Percentiles rank a stretch among this genome's conserved stretches.
Conservation (phyloP, 106 monocot genomes). For the Gastrodia elata region DNA sequence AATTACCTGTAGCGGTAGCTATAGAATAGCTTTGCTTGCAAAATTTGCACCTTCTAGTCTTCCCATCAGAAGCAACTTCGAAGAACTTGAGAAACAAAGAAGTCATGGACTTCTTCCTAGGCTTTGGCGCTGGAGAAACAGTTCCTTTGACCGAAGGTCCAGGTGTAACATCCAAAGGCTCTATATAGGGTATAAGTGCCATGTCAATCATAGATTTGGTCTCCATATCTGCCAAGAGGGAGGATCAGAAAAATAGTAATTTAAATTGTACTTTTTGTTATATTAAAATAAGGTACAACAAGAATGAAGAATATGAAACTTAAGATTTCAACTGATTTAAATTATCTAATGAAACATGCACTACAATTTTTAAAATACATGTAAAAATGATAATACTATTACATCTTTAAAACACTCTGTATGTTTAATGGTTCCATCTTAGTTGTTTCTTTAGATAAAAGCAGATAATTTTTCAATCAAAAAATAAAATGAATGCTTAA, state of each 20-base stretch:
- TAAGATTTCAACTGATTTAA: not conserved
- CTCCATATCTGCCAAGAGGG: slow-evolving; percentile 31
- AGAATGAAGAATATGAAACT: not conserved
- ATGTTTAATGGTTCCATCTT: not conserved
- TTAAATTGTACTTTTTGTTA: no score
- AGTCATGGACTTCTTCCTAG: slow-evolving; percentile 78
- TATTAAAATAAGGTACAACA: not conserved
- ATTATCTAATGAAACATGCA: not conserved
- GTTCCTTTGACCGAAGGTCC: slow-evolving; percentile 43
- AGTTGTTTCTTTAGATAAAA: not conserved
- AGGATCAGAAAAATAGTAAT: not conserved
- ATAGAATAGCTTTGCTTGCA: slow-evolving; percentile 94
- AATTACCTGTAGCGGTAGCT: slow-evolving; percentile 76
- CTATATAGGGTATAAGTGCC: slow-evolving; percentile 38
- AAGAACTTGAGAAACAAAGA: slow-evolving; percentile 85
- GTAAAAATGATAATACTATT: not conserved
- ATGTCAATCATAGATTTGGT: slow-evolving; percentile 46
- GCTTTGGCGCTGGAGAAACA: slow-evolving; percentile 19
- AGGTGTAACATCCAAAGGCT: slow-evolving; percentile 21
- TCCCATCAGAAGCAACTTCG: slow-evolving; percentile 76
- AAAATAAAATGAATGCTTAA: not conserved
- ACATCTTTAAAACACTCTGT: not conserved
- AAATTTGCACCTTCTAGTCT: slow-evolving; percentile 76
- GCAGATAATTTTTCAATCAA: not conserved
- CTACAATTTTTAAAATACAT: not conserved